Percentiles rank a stretch among this genome's conserved stretches.
These are phyloP conservation scores for Yarrowia sp. DNA, from an alignment of 805 yeast species.

Conservation along the genomic window DNA sequence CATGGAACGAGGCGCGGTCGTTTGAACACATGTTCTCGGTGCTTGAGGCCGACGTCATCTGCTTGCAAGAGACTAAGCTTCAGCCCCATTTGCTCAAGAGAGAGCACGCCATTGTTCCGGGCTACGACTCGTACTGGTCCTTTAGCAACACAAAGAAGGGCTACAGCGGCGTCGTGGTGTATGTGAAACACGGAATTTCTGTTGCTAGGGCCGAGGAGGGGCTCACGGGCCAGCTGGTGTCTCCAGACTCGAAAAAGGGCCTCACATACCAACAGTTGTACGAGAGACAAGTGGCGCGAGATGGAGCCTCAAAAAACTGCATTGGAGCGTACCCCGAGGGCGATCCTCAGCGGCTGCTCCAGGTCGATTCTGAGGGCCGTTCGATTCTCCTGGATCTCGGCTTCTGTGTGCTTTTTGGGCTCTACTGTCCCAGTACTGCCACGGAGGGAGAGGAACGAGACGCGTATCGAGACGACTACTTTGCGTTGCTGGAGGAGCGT, in stretches of 20 bases:
- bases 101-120: conserved; percentile 50
- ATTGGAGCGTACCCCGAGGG: conserved; percentile 74
- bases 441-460: conserved; percentile 62
- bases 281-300: not conserved
- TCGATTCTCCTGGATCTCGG: conserved; percentile 68
- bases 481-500: conserved; percentile 58
- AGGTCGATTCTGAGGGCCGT: conserved; percentile 81
- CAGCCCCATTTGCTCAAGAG: conserved; percentile 48
- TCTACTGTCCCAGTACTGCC: conserved; percentile 80
- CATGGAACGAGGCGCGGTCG: conserved; percentile 61
- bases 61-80: conserved; percentile 83
- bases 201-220: conserved; percentile 88
- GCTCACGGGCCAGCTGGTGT: conserved; percentile 60
- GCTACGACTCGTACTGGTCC: conserved; percentile 63
- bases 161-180: conserved; percentile 88
- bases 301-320: conserved; percentile 34
- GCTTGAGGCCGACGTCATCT: conserved; percentile 69
- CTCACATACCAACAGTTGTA: conserved; percentile 35
- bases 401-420: conserved; percentile 45
- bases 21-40: conserved; percentile 46
- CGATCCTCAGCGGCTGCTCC: not conserved
- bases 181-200: conserved; percentile 50
- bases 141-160: conserved; percentile 71
- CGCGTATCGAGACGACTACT: conserved; percentile 53
- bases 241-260: conserved; percentile 28